Evolutionary conservation across 768 basidiomycete species (phyloP).

Genomic region (Arthromyces matolae): DNA sequence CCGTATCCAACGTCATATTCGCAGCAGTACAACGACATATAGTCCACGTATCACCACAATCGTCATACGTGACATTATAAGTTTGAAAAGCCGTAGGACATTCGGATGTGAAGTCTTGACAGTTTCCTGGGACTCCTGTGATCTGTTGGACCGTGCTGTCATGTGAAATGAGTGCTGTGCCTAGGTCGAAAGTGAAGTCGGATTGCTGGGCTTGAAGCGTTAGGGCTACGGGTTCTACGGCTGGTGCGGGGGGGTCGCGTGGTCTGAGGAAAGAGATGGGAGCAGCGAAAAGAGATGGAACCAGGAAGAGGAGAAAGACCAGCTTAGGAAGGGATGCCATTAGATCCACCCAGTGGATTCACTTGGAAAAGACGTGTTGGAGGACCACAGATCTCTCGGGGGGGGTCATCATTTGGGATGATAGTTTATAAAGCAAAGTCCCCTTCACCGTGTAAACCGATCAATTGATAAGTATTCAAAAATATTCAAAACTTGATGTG

Average conservation of each 20-base stretch:
- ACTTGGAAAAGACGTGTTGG: conserved; percentile 2
- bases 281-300: conserved; percentile 10
- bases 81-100: conserved; percentile 20
- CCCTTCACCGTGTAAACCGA: no score
- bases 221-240: conserved; percentile 8
- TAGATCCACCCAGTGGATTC: conserved; percentile 19
- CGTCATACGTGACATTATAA: conserved; percentile 24
- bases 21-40: conserved; percentile 28
- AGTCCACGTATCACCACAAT: conserved; percentile 23
- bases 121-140: conserved; percentile 11
- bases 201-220: conserved; percentile 16
- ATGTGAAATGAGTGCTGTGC: conserved; percentile 10
- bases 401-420: conserved; percentile 2
- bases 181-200: conserved; percentile 17
- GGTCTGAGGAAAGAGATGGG: conserved; percentile 11
- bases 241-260: conserved; percentile 4
- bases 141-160: conserved; percentile 12
- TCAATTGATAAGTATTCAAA: no score
- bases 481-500: conserved; percentile 9
- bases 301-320: conserved; percentile 14
- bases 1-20: conserved; percentile 24
- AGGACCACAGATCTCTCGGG: conserved; percentile 19
- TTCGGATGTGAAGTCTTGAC: conserved; percentile 15
- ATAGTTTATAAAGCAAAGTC: background rate
- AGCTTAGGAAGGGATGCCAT: conserved; percentile 15